These are phyloP conservation scores for Nemania sp. DNA, from an alignment of 2,329 filamentous ascomycete genomes.

Conservation along the genomic window DNA sequence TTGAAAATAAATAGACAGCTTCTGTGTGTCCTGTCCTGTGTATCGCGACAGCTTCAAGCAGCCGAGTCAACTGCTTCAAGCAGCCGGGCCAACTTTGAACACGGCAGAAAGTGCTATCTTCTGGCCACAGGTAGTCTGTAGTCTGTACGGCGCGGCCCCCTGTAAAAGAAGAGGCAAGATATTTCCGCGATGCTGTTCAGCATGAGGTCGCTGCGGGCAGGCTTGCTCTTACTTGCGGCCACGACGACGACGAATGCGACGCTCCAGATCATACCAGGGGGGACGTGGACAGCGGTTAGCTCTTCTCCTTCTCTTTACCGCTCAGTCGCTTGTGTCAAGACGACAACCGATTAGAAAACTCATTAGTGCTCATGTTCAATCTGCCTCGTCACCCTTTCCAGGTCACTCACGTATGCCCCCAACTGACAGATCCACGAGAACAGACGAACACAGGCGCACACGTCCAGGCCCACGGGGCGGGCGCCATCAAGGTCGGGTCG, in stretches of 20 bases:
- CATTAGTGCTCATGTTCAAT: background rate
- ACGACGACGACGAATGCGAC: conserved; percentile 32
- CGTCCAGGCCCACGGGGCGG: conserved; percentile 69
- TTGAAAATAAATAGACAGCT: conserved; percentile 18
- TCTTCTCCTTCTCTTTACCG: background rate
- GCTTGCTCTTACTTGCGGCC: conserved; percentile 33
- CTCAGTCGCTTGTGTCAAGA: background rate
- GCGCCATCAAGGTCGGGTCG: conserved; percentile 61
- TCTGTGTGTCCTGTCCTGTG: background rate
- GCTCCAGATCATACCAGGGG: conserved; percentile 39
- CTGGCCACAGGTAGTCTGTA: background rate
- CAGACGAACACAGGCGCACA: conserved; percentile 46
- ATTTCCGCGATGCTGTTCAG: conserved; percentile 17
- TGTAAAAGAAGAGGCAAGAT: background rate
- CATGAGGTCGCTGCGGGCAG: conserved; percentile 5
- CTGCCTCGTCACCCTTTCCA: background rate
- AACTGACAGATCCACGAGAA: background rate
- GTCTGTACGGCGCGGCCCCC: too few species aligned
- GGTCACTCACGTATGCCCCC: background rate
- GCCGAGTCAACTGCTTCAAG: background rate
- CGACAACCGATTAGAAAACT: background rate
- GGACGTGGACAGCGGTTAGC: conserved; percentile 38
- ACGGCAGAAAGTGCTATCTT: background rate
- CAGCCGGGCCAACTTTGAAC: background rate
- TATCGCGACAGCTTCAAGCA: background rate